Percentiles rank a stretch among this genome's conserved stretches.
phyloP scores from a whole-genome alignment of 73 alveolate species.

The Paramecium primaurelia region DNA sequence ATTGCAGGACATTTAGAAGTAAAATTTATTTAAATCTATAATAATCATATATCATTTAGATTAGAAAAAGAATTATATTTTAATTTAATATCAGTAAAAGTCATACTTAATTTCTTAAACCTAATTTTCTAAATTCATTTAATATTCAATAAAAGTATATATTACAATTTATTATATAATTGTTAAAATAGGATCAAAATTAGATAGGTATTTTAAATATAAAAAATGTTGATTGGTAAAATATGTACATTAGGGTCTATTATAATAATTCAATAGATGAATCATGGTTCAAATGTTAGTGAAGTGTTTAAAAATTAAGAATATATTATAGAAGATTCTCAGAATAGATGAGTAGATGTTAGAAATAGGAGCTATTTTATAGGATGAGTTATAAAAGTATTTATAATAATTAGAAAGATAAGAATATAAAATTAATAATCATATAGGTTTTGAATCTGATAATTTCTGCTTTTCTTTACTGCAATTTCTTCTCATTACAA shows the following conservation, averaged over 20 bases:
- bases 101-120: too few species aligned
- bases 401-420: not conserved
- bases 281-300: not conserved
- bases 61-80: too few species aligned
- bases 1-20: too few species aligned
- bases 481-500: not conserved
- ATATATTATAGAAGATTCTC: not conserved
- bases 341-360: not conserved
- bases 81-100: too few species aligned
- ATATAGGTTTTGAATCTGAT: not conserved
- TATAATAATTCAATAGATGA: too few species aligned
- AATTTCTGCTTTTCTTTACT: not conserved
- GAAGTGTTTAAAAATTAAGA: not conserved
- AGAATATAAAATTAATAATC: not conserved
- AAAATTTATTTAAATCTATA: too few species aligned
- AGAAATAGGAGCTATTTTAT: not conserved
- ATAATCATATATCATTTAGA: too few species aligned
- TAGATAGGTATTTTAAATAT: not conserved
- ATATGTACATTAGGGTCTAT: not conserved
- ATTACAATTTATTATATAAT: too few species aligned
- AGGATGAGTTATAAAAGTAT: not conserved
- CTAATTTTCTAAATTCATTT: too few species aligned
- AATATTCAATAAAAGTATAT: too few species aligned
- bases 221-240: not conserved
- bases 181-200: not conserved